Conservation (phyloP, 1,139 yeast genomes). For the Diutina rugosa region DNA sequence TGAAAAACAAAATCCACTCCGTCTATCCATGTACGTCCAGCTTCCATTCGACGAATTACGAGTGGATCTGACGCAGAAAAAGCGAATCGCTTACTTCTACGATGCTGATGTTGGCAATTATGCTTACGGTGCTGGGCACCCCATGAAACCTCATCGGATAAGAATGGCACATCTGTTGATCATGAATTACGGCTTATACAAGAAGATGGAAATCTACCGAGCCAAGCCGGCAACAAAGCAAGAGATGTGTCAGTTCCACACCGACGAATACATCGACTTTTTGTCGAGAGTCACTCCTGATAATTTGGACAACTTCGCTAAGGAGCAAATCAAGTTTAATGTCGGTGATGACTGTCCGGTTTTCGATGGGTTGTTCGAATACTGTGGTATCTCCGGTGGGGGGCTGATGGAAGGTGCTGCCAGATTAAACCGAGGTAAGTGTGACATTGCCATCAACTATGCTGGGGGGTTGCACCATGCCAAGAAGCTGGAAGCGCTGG, state of each 20-base stretch:
- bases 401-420: slow-evolving; percentile 98
- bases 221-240: slow-evolving; percentile 98
- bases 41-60: slow-evolving; percentile 34
- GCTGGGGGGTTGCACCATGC: slow-evolving; percentile 98
- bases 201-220: slow-evolving; percentile 91
- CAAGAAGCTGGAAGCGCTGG: slow-evolving; percentile 89
- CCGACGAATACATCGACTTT: slow-evolving; percentile 94
- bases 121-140: slow-evolving; percentile 97
- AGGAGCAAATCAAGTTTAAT: slow-evolving; percentile 88
- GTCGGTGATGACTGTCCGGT: slow-evolving; percentile 72
- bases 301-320: slow-evolving; percentile 78
- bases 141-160: slow-evolving; percentile 97
- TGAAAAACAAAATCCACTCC: background rate
- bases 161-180: slow-evolving; percentile 96
- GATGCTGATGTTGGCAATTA: slow-evolving; percentile 89
- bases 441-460: slow-evolving; percentile 93
- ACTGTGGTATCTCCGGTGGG: slow-evolving; percentile 89
- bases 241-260: slow-evolving; percentile 97
- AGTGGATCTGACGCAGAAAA: slow-evolving; percentile 27
- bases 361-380: slow-evolving; percentile 91
- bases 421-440: slow-evolving; percentile 78
- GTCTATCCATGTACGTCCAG: slow-evolving; percentile 21
- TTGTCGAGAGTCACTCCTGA: slow-evolving; percentile 90
- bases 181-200: slow-evolving; percentile 94
- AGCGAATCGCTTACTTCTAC: slow-evolving; percentile 34